Conservation (phyloP, 176 grass and related monocot species). For the Elaeis guineensis region DNA sequence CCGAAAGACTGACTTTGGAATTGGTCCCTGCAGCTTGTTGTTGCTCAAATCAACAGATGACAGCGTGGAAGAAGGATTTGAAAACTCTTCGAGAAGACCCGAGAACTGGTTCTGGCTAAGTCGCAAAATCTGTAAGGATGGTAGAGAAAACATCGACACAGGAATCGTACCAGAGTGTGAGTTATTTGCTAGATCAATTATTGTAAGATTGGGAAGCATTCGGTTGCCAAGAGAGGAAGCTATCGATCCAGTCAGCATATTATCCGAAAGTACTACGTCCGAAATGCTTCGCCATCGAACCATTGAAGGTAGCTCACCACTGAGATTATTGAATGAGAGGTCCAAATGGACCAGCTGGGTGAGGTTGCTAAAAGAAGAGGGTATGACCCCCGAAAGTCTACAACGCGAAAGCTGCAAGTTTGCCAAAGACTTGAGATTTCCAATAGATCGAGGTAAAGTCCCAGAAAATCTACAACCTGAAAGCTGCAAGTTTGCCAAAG, state of each 20-base stretch:
- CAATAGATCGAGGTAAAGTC: constrained; percentile 28
- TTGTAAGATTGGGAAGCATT: constrained; percentile 13
- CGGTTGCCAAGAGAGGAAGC: constrained; percentile 1
- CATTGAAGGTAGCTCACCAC: constrained; percentile 28
- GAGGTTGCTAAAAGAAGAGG: constrained; percentile 34
- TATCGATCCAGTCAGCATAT: constrained; percentile 30
- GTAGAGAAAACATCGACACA: constrained; percentile 27
- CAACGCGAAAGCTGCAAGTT: constrained; percentile 24
- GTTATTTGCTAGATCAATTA: constrained; percentile 25
- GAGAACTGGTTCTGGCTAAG: constrained; percentile 33
- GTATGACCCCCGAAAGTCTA: constrained; percentile 31
- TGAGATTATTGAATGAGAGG: constrained; percentile 39
- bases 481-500: constrained; percentile 26
- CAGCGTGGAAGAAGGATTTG: constrained; percentile 10
- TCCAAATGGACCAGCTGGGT: constrained; percentile 23
- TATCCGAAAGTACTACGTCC: constrained; percentile 18
- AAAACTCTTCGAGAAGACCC: constrained; percentile 13
- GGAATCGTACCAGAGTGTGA: constrained; percentile 32
- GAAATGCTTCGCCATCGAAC: constrained; percentile 19
- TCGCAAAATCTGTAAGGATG: constrained; percentile 22
- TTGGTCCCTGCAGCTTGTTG: constrained; percentile 35
- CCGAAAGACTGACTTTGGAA: constrained; percentile 33
- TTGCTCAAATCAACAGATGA: constrained; percentile 21
- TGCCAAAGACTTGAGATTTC: constrained; percentile 23
- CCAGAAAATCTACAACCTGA: constrained; percentile 30